Evolutionary conservation across 345 rosid genomes (phyloP).

Genomic region (Hibiscus tridactylites): DNA sequence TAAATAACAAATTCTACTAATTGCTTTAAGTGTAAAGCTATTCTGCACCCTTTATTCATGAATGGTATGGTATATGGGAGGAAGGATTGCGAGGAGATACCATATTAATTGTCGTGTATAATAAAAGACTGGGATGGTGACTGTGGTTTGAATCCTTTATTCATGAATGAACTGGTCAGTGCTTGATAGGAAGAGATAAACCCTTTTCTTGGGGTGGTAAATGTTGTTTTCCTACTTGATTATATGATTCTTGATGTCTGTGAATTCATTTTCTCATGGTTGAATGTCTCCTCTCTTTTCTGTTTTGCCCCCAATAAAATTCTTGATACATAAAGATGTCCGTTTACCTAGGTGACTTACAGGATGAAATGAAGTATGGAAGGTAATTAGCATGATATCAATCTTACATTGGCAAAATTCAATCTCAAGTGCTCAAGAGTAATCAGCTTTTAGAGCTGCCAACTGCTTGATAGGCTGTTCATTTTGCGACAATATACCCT

Average conservation of each 20-base stretch:
- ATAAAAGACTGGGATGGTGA: neutral
- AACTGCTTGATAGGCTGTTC: neutral
- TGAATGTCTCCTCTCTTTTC: neutral
- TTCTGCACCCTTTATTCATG: neutral
- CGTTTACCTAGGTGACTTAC: neutral
- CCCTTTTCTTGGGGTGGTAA: neutral
- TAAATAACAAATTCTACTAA: neutral
- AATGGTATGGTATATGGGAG: neutral
- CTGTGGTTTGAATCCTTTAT: neutral
- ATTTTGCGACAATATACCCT: no score
- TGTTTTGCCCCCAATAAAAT: neutral
- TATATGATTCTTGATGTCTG: neutral
- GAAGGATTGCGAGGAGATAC: neutral
- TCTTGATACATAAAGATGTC: neutral
- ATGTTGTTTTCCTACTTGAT: neutral
- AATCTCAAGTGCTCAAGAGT: neutral
- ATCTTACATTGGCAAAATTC: neutral
- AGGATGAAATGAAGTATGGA: neutral
- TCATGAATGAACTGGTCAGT: neutral
- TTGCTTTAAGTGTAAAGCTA: neutral
- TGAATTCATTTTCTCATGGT: neutral
- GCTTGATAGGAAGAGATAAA: neutral
- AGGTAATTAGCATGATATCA: neutral
- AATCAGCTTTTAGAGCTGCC: neutral
- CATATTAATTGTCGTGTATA: neutral